Conservation (phyloP, 23 red algal species). For the Gracilaria domingensis region DNA sequence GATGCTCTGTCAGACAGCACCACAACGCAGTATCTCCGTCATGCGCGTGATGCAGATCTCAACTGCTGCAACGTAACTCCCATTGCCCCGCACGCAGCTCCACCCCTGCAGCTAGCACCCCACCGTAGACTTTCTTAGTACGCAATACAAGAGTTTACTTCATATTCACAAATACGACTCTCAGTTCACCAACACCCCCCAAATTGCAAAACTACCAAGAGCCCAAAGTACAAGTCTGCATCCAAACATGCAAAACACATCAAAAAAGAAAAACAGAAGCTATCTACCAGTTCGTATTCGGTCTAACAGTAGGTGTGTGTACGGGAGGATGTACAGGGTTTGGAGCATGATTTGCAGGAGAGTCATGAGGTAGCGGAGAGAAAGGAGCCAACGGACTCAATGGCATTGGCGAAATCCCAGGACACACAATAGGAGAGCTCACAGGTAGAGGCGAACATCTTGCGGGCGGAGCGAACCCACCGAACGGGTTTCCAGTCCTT, state of each 20-base stretch:
- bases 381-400: constrained; percentile 61
- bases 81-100: no score
- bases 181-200: background rate
- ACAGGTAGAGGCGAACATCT: constrained; percentile 71
- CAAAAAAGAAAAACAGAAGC: background rate
- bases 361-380: constrained; percentile 51
- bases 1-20: no score
- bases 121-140: background rate
- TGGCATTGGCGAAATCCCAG: constrained; percentile 57
- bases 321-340: constrained; percentile 44
- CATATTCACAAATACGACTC: constrained; percentile 5
- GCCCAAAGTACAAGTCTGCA: background rate
- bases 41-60: no score
- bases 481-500: constrained; percentile 58
- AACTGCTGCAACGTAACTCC: no score
- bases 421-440: constrained; percentile 55
- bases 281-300: constrained; percentile 38
- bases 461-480: constrained; percentile 58
- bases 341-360: constrained; percentile 4
- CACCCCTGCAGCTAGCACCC: no score
- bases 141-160: constrained; percentile 18
- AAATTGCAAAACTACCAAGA: background rate
- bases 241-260: background rate
- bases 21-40: no score
- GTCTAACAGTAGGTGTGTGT: constrained; percentile 20